Conservation (phyloP, 768 basidiomycete genomes). For the Rhodotorula kratochvilovae region DNA sequence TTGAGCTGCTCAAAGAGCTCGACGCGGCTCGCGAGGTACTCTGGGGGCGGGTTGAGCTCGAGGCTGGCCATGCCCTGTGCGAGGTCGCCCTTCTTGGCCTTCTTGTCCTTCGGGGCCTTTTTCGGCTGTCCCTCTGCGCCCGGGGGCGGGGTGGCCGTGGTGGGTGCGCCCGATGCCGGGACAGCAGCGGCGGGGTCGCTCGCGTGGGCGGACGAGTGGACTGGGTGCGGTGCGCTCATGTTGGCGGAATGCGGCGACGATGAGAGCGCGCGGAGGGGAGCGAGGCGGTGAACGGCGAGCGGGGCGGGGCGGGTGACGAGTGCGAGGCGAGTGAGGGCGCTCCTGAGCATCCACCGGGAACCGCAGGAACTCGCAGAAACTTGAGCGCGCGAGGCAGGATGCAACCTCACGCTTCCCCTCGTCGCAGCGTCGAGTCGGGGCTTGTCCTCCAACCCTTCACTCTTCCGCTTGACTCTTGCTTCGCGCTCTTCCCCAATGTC, state of each 20-base stretch:
- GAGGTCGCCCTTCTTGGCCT: constrained; percentile 44
- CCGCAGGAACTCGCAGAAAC: too few relatives aligned
- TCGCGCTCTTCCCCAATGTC: background rate
- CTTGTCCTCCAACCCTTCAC: too few relatives aligned
- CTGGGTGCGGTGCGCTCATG: constrained; percentile 46
- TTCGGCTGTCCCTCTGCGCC: constrained; percentile 1
- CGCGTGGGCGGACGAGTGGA: constrained; percentile 44
- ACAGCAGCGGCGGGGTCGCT: constrained; percentile 39
- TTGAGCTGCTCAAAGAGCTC: constrained; percentile 83
- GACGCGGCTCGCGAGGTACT: constrained; percentile 82
- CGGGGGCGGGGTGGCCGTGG: background rate
- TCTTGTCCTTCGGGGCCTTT: constrained; percentile 45
- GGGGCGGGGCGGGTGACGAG: background rate
- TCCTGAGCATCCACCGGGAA: constrained; percentile 33
- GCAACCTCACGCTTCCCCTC: too few relatives aligned
- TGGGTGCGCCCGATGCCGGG: background rate
- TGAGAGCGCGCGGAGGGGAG: background rate
- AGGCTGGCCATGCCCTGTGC: constrained; percentile 34
- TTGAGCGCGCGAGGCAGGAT: too few relatives aligned
- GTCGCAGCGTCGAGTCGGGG: too few relatives aligned
- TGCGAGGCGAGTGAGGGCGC: background rate
- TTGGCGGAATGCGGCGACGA: background rate
- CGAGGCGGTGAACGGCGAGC: background rate
- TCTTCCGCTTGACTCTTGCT: background rate
- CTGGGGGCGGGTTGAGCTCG: constrained; percentile 60